Base-by-base conservation (phyloP, 2,329 filamentous ascomycete species). In the Blastomyces gilchristii region DNA sequence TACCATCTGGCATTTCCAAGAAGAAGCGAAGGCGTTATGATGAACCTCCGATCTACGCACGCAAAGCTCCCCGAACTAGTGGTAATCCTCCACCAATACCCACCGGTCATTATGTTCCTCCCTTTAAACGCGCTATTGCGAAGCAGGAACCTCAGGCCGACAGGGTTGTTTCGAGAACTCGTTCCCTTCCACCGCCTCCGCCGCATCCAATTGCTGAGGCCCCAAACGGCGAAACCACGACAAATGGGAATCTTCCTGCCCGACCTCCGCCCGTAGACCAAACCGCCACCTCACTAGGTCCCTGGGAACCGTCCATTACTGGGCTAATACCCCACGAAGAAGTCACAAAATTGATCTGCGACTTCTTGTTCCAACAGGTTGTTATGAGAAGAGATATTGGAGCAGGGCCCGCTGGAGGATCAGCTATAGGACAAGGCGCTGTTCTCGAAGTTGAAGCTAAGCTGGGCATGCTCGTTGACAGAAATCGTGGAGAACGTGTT, bases 361-460 rank as follows among this genome's bases (percentile, higher is more conserved):
- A 96, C 71, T 96, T 91, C 69, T 78, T 97, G 12, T 95, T 87
- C 71, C 73, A 84, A 58, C 81, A 88, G 62, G 87, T 94, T 22
- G 81, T 94, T 7, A 79, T 82, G 60, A 85, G 86, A 65, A 80
- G 83, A n/a, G 85, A 89, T 67, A 76, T 85, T 61, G 79, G 78
- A 12, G 80, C 86, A 47, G 82, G 73, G 1, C 76, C 81, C 63
- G 78, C 81, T 12, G 72, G 76, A 28, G 75, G 82, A 41, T 85
- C 88, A 68, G 83, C 88, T 25, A 75, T 79, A 18, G 82, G 83
- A 60, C 81, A 83, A 18, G 85, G 85, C 7, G 87, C 91, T 16
- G 83, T 90, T 65, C 86, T 97, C 61, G 94, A 99, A 75, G 89
- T 99, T 62, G 94, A 99, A 77, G 94, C 91, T 11, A 97, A 97